A percentile compares a stretch with the other conserved stretches of the same genome.
Evolutionary conservation across 2,329 filamentous ascomycete genomes (phyloP).

Genomic region (Ramularia endophylla): DNA sequence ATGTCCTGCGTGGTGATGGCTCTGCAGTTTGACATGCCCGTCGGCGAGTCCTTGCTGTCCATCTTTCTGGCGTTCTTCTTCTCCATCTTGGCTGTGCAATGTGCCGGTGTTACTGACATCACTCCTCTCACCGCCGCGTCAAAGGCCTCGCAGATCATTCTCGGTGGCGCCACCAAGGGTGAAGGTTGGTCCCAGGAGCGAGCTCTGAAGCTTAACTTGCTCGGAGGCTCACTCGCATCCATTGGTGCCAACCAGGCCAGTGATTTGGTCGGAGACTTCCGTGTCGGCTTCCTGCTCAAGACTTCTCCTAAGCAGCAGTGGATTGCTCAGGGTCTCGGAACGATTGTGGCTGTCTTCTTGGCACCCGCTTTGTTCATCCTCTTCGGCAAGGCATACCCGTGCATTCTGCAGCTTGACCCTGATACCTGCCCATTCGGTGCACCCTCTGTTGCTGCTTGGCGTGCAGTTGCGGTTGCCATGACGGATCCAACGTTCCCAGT

Average conservation of each 20-base stretch:
- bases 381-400: conserved; percentile 63
- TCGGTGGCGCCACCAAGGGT: conserved; percentile 57
- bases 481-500: conserved; percentile 53
- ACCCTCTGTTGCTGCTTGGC: conserved; percentile 61
- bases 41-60: conserved; percentile 52
- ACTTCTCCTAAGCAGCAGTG: conserved; percentile 62
- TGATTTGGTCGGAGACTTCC: conserved; percentile 57
- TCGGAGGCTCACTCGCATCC: conserved; percentile 49
- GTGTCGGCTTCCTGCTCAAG: conserved; percentile 60
- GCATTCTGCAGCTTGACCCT: conserved; percentile 49
- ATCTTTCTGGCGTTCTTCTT: conserved; percentile 55
- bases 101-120: conserved; percentile 49
- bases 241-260: conserved; percentile 39
- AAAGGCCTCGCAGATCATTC: conserved; percentile 64
- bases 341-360: conserved; percentile 59
- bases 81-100: conserved; percentile 57
- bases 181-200: conserved; percentile 44
- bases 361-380: conserved; percentile 63
- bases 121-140: conserved; percentile 61
- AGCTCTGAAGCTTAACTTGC: conserved; percentile 60
- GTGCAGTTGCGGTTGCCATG: conserved; percentile 58
- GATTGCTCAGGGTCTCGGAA: conserved; percentile 58
- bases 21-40: conserved; percentile 51
- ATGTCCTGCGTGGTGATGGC: conserved; percentile 45
- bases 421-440: conserved; percentile 54